phyloP scores from a whole-genome alignment of 257 asterid genomes.

The Nicotiana obtusifolia region DNA sequence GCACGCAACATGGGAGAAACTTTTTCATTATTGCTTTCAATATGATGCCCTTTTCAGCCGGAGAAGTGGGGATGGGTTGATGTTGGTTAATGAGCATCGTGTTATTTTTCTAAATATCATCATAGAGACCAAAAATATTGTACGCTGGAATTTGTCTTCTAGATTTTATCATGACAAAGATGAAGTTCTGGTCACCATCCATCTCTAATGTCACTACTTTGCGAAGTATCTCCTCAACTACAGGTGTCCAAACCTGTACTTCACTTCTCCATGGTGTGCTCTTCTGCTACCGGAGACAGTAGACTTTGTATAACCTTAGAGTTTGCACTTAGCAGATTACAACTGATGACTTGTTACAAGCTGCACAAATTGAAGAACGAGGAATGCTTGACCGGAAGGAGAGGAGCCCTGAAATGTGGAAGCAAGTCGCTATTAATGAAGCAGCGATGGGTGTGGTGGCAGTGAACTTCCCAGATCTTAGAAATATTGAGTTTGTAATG shows the following conservation, averaged over 20 bases:
- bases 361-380: conserved; percentile 96
- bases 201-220: neutral
- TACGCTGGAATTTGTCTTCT: neutral
- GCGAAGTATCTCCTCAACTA: neutral
- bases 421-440: conserved; percentile 88
- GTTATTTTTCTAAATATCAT: neutral
- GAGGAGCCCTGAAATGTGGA: conserved; percentile 87
- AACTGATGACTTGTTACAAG: conserved; percentile 93
- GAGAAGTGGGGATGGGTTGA: conserved; percentile 1
- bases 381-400: conserved; percentile 89
- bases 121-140: neutral
- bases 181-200: conserved; percentile 1
- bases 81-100: neutral
- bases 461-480: conserved; percentile 87
- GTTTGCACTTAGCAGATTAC: conserved; percentile 57
- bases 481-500: conserved; percentile 79
- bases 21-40: neutral
- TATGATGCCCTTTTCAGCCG: neutral
- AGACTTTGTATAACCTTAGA: neutral
- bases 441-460: conserved; percentile 89
- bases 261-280: neutral
- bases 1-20: neutral
- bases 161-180: neutral
- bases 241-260: neutral
- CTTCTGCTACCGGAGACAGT: neutral